Percentiles rank a stretch among this genome's conserved stretches.
Evolutionary conservation across 495 filamentous ascomycete species (phyloP).

Genomic region (Aspergillus campestris): DNA sequence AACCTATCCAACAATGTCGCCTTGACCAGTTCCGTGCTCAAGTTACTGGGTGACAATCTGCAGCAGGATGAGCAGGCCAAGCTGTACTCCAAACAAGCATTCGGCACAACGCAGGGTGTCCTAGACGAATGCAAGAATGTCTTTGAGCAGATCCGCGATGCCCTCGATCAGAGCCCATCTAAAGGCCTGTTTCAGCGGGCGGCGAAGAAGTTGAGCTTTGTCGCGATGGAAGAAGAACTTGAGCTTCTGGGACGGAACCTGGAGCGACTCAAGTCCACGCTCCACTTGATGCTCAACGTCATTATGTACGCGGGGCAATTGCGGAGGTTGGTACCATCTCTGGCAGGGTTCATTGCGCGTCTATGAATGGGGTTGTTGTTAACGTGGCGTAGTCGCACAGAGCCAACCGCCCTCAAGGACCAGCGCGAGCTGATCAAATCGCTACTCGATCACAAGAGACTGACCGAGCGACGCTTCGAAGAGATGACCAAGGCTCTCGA

Average conservation of each 20-base stretch:
- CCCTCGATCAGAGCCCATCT: slow-evolving; percentile 8
- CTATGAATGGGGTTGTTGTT: neutral
- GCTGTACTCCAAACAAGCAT: slow-evolving; percentile 19
- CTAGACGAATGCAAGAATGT: slow-evolving; percentile 19
- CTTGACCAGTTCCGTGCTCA: slow-evolving; percentile 22
- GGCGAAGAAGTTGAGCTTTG: slow-evolving; percentile 11
- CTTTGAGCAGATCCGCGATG: slow-evolving; percentile 20
- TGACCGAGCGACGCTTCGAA: too few species aligned
- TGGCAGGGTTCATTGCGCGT: too few species aligned
- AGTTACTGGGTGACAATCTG: slow-evolving; percentile 19
- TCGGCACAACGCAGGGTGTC: slow-evolving; percentile 10
- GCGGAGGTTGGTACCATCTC: slow-evolving; percentile 5
- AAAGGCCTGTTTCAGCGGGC: slow-evolving; percentile 2
- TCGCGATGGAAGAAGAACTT: slow-evolving; percentile 17
- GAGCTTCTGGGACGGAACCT: slow-evolving; percentile 18
- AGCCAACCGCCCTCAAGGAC: neutral
- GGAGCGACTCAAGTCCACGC: slow-evolving; percentile 28
- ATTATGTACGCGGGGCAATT: slow-evolving; percentile 26
- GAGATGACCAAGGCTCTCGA: too few species aligned
- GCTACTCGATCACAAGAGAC: too few species aligned
- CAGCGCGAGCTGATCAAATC: too few species aligned
- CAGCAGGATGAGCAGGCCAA: slow-evolving; percentile 14
- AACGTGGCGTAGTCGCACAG: neutral
- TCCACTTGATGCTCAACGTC: slow-evolving; percentile 28
- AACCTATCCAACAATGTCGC: slow-evolving; percentile 29